phyloP scores from a whole-genome alignment of 176 grass and related monocot genomes.

The Tillandsia fasciculata region DNA sequence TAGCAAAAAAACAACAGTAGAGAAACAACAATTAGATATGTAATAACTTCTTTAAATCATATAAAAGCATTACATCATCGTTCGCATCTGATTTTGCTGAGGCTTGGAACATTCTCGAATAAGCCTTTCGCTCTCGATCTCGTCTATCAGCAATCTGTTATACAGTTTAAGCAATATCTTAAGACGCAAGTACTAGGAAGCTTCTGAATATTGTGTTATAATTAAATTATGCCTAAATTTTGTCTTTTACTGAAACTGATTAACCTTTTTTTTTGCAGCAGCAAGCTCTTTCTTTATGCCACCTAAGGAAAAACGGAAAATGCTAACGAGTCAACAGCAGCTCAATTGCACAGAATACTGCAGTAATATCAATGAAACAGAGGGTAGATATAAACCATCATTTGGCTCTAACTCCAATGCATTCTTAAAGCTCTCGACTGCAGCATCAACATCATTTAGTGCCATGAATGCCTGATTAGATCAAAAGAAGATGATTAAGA shows the following conservation, averaged over 20 bases:
- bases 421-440: conserved; percentile 72
- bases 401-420: conserved; percentile 87
- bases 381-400: conserved; percentile 49
- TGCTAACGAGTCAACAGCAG: conserved; percentile 6
- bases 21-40: not conserved
- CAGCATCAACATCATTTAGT: conserved; percentile 86
- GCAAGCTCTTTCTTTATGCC: conserved; percentile 76
- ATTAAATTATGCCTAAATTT: not conserved
- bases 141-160: conserved; percentile 60
- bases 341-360: not conserved
- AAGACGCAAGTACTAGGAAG: not conserved
- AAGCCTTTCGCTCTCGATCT: conserved; percentile 67
- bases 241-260: conserved; percentile 1
- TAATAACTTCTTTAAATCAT: not conserved
- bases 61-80: conserved; percentile 26
- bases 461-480: conserved; percentile 54
- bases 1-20: not conserved
- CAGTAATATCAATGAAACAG: conserved; percentile 4
- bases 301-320: conserved; percentile 36
- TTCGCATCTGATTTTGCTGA: conserved; percentile 51
- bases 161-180: conserved; percentile 3
- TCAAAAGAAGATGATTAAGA: conserved; percentile 13
- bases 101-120: conserved; percentile 73
- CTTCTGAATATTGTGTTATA: not conserved
- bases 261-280: conserved; percentile 84